Conservation (phyloP, 225 moss, liverwort and hornwort species). For the Marchantia paleacea region DNA sequence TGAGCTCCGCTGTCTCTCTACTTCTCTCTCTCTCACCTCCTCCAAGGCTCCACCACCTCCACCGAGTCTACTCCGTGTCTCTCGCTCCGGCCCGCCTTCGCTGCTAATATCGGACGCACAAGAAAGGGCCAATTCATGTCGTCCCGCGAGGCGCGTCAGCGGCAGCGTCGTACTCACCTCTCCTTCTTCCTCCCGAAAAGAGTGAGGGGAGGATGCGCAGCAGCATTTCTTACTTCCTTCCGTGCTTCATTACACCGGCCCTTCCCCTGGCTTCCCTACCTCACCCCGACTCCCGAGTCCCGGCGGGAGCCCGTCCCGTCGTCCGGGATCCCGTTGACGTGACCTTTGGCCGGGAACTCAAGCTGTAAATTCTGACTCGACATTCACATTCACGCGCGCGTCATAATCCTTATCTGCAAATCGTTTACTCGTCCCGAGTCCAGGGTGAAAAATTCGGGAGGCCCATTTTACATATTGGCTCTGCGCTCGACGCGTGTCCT, state of each 20-base stretch:
- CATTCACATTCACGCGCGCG: neutral
- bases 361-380: neutral
- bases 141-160: neutral
- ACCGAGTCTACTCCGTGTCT: neutral
- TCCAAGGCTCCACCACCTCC: neutral
- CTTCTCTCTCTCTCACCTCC: neutral
- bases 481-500: neutral
- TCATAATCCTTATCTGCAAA: constrained; percentile 19
- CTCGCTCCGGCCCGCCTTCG: neutral
- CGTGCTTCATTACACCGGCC: too few species aligned
- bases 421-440: neutral
- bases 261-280: neutral
- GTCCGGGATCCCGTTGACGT: neutral
- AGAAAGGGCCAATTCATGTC: neutral
- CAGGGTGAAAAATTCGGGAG: neutral
- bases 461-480: neutral
- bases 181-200: neutral
- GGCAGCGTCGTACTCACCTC: neutral
- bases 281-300: neutral
- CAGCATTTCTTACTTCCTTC: neutral
- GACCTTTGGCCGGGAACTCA: neutral
- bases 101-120: neutral
- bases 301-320: neutral
- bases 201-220: neutral
- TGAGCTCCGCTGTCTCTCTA: neutral